phyloP scores from a whole-genome alignment of 805 yeast species.

The Candida khao-thaluensis region DNA sequence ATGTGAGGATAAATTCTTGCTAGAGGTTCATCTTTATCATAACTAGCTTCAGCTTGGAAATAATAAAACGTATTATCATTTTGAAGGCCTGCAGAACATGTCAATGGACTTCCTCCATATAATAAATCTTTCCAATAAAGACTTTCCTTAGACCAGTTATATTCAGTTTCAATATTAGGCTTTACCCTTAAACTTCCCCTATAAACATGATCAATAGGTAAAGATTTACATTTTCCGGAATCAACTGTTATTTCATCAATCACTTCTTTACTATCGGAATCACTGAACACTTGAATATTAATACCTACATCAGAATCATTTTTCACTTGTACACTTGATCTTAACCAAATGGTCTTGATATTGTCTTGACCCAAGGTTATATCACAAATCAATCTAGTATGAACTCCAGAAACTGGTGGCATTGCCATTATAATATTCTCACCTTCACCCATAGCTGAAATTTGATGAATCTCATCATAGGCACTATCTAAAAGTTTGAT shows the following conservation, averaged over 20 bases:
- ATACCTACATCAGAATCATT: constrained; percentile 64
- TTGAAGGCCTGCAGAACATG: constrained; percentile 50
- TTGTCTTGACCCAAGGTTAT: constrained; percentile 69
- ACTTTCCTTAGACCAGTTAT: constrained; percentile 64
- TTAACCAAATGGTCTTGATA: constrained; percentile 72
- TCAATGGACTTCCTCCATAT: constrained; percentile 50
- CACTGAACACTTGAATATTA: constrained; percentile 42
- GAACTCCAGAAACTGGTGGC: constrained; percentile 63
- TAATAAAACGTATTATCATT: constrained; percentile 51
- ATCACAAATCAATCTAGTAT: constrained; percentile 73
- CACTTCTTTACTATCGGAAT: constrained; percentile 22
- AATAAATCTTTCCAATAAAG: constrained; percentile 66
- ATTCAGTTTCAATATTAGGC: constrained; percentile 56
- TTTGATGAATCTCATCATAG: constrained; percentile 52
- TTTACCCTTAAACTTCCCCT: constrained; percentile 54
- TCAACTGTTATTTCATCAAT: constrained; percentile 32
- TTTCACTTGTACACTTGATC: constrained; percentile 69
- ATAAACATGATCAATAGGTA: constrained; percentile 74
- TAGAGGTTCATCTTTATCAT: constrained; percentile 65
- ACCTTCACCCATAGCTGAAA: constrained; percentile 80
- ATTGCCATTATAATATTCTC: constrained; percentile 68
- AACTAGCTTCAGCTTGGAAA: constrained; percentile 71
- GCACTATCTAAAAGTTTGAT: constrained; percentile 56
- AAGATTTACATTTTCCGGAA: constrained; percentile 58
- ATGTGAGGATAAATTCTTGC: constrained; percentile 80